Evolutionary conservation across 176 grass and related monocot genomes (phyloP), one percentile per base, ranked within the genome.

Genomic region (Dendrocalamus sinicus): DNA sequence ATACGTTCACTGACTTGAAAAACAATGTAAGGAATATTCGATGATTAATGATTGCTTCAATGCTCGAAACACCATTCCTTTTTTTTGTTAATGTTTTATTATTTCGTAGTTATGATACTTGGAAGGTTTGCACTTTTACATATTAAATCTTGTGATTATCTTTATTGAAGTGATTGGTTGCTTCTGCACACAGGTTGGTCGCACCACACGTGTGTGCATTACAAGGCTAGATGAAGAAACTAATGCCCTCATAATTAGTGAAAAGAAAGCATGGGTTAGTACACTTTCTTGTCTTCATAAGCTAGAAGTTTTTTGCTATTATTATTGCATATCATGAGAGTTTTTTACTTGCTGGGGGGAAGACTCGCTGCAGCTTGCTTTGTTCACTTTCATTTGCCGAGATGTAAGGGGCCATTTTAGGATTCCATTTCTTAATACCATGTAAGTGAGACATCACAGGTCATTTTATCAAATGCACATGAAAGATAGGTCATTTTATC

Each of bases 261-360:
- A 94, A 85, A 96, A 89, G 94, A 84, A 94, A 92, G 96, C 90
- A 73, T 99, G 96, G 92, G 93, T 96, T 80, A 19, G 92, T 92
- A 50, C 57, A 83, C 64, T 86, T 23, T 45, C 78, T 70, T 81
- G 39, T 64, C 62, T 67, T 54, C 9, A 22, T 68, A 73, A 70
- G 14, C 58, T 84, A 39, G 37, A 67, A 2, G 10, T 37, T 35
- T 16, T 28, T 71, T 4, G 20, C 22, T 84, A 66, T 84, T 84
- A 75, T 75, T 66, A 37, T 76, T 76, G 48, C 48, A 15, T 51
- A 51, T 51, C 13, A 4, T 51, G 48, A 15, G 13, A 51, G 1
- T 15, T 51, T 51, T 51, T 51, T 51, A 5, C 48, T 51, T 51
- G 13, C 48, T 51, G 11, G 48, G 48, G 48, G 3, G 48, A 51